These are phyloP conservation scores for Stemphylium vesicarium DNA, from an alignment of 2,329 filamentous ascomycete genomes.

Conservation along the genomic window DNA sequence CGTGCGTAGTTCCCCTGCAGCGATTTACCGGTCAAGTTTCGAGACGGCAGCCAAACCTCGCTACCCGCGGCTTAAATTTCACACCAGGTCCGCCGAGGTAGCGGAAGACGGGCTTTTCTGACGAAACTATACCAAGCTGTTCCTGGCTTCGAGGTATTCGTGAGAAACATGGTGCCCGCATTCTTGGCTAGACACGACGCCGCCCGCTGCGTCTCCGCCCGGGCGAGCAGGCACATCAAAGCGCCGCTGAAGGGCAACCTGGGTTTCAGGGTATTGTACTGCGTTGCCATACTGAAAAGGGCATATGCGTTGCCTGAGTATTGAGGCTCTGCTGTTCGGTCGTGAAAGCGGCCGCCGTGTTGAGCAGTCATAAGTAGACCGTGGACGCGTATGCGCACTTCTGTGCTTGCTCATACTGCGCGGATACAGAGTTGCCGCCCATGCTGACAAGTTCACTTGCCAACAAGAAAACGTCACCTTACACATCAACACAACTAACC, in stretches of 20 bases:
- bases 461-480: conserved; percentile 9
- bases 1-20: neutral
- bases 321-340: conserved; percentile 7
- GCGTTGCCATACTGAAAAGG: neutral
- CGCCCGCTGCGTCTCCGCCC: neutral
- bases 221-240: neutral
- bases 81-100: neutral
- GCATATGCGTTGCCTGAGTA: neutral
- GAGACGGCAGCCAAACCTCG: neutral
- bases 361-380: conserved; percentile 5
- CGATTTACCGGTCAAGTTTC: neutral
- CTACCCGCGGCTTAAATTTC: neutral
- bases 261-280: neutral
- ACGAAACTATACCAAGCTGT: neutral
- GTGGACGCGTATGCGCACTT: conserved; percentile 13
- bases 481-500: conserved; percentile 5
- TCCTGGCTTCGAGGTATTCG: neutral
- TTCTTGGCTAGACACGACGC: too few species aligned
- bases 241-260: neutral
- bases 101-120: too few species aligned
- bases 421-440: conserved; percentile 1
- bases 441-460: conserved; percentile 2
- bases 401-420: conserved; percentile 2
- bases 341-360: neutral
- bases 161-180: too few species aligned